A percentile compares a stretch with the other conserved stretches of the same genome.
Conservation (phyloP, 139 green algal species). For the Picochlorum sp. region DNA sequence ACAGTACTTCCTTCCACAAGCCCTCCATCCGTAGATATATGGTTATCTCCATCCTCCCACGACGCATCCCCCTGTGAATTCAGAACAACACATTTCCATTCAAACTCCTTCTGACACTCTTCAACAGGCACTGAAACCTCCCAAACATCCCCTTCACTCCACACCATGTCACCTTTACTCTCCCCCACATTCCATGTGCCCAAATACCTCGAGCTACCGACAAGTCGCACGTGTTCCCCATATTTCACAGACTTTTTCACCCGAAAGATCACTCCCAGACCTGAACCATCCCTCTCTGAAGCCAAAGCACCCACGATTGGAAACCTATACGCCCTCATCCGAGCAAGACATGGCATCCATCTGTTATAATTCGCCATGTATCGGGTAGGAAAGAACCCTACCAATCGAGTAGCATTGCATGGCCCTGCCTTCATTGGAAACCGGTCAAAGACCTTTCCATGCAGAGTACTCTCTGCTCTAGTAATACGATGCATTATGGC, state of each 20-base stretch:
- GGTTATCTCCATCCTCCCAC: conserved; percentile 62
- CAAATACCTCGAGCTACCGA: conserved; percentile 30
- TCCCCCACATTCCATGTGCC: conserved; percentile 36
- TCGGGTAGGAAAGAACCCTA: too few species aligned
- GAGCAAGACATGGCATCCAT: too few species aligned
- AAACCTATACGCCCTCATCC: too few species aligned
- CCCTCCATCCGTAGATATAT: conserved; percentile 3
- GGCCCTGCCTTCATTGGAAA: too few species aligned
- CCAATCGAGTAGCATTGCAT: too few species aligned
- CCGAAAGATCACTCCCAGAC: too few species aligned
- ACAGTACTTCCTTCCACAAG: background rate
- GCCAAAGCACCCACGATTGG: too few species aligned
- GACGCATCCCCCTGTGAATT: background rate
- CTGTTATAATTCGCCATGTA: too few species aligned
- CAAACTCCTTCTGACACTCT: conserved; percentile 19
- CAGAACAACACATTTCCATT: conserved; percentile 42
- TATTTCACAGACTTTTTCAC: conserved; percentile 11
- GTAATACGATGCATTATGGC: too few species aligned
- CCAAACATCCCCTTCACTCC: conserved; percentile 50
- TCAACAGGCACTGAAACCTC: conserved; percentile 12
- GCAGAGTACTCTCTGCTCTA: too few species aligned
- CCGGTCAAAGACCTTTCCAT: too few species aligned
- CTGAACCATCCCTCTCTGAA: too few species aligned
- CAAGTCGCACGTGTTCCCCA: conserved; percentile 16
- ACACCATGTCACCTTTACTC: conserved; percentile 24